Conservation (phyloP, 371 early-diverging fungal species). For the Mortierella sp. region DNA sequence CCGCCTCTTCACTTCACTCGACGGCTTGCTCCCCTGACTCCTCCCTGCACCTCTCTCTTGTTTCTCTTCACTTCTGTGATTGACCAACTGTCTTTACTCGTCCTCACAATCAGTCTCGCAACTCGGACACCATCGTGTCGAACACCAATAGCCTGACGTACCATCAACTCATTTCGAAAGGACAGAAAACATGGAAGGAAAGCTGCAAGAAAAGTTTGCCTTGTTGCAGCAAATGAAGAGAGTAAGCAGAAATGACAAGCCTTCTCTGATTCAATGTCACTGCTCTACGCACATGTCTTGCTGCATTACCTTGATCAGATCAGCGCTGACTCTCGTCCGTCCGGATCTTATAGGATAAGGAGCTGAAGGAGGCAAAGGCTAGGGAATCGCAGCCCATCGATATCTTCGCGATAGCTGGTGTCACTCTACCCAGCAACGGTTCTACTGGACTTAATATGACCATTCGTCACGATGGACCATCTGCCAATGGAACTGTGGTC, state of each 20-base stretch:
- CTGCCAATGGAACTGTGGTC: slow-evolving; percentile 12
- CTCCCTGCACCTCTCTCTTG: no score
- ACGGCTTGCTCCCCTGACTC: no score
- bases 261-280: neutral
- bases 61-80: no score
- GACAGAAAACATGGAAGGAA: slow-evolving; percentile 21
- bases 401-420: slow-evolving; percentile 49
- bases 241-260: slow-evolving; percentile 10
- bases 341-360: slow-evolving; percentile 42
- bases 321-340: no score
- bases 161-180: neutral
- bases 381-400: slow-evolving; percentile 38
- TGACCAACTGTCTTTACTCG: no score
- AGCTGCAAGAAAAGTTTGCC: slow-evolving; percentile 47
- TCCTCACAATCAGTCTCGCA: no score
- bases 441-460: slow-evolving; percentile 4
- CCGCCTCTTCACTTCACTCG: no score
- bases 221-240: slow-evolving; percentile 49
- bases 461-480: slow-evolving; percentile 36
- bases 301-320: no score
- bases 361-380: slow-evolving; percentile 41
- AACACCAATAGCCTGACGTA: no score
- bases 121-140: no score
- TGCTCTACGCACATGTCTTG: no score
- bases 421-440: slow-evolving; percentile 22